These are phyloP conservation scores for Nakataea oryzae DNA, from an alignment of 2,329 filamentous ascomycete species.

Conservation along the genomic window DNA sequence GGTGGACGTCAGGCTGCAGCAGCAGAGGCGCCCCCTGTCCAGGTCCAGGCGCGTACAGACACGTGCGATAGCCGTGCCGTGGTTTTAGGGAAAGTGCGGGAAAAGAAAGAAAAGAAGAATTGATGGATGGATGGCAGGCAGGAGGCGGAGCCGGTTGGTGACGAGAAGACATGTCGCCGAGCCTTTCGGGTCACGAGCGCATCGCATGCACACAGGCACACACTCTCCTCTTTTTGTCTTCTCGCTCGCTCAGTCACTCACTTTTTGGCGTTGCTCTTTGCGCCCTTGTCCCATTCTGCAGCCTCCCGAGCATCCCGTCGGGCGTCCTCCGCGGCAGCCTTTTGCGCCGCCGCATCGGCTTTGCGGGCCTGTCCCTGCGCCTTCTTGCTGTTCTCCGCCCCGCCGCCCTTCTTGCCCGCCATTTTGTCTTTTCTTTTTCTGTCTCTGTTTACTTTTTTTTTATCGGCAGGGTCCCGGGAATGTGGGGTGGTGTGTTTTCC, in stretches of 20 bases:
- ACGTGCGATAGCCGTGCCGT: background rate
- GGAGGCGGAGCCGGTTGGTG: background rate
- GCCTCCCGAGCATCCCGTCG: constrained; percentile 60
- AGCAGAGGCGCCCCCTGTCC: background rate
- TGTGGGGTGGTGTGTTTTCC: background rate
- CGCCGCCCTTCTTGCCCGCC: constrained; percentile 61
- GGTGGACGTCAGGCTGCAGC: background rate
- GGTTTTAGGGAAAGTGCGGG: background rate
- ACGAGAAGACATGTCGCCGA: background rate
- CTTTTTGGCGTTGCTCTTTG: constrained; percentile 84
- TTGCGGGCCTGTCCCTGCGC: constrained; percentile 83
- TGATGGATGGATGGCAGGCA: too few relatives aligned
- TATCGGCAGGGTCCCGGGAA: background rate
- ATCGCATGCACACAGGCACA: background rate
- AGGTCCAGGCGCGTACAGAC: background rate
- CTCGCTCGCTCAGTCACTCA: constrained; percentile 37
- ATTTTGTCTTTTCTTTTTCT: constrained; percentile 29
- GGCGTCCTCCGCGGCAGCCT: constrained; percentile 60
- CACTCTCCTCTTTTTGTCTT: background rate
- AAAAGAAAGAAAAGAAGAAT: background rate
- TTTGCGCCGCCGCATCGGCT: constrained; percentile 74
- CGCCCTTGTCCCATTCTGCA: constrained; percentile 72
- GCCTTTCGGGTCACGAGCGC: background rate
- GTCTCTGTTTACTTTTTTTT: background rate
- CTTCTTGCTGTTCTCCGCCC: constrained; percentile 83